Evolutionary conservation across 1,284 basidiomycete species (phyloP), one percentile per base, ranked within the genome.

Genomic region (Pyrrhoderma lamaoense): DNA sequence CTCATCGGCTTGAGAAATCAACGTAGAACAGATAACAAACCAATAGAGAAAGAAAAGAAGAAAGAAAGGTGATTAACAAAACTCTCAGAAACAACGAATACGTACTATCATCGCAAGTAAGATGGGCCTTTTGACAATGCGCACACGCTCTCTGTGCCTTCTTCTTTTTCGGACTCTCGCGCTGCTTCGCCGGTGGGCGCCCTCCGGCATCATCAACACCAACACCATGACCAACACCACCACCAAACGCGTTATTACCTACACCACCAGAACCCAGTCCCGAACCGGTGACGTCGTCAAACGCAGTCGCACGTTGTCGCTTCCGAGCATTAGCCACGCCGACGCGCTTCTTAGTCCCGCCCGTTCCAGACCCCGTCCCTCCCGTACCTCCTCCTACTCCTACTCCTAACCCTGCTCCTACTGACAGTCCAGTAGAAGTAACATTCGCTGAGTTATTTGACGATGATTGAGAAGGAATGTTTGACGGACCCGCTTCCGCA

Each of bases 91-190:
- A n/a, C n/a, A n/a, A n/a, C n/a, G n/a, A n/a, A n/a, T n/a, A n/a
- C 79, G 61, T 60, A 96, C 94, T 83, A 64, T 98, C 95, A 66
- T 99, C 93, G 66, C 95, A 99, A 7, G 95, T 99, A 60, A 99
- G 74, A 68, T 99, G 95, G 1, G 92, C 92, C 65, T 88, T 88
- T 69, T 98, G 95, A 68, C 95, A 99, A 57, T 93, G 89, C 55
- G 89, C 83, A 65, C 95, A 99, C 34, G 95, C 95, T 42, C 93
- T 78, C 61, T 82, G 90, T 0, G 91, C 92, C 68, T 94, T 93
- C 74, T 93, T 93, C 77, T 91, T 91, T 75, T 89, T 89, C 21
- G 84, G 82, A 2, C 80, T 79, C 51, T 87, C 84, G 62, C 82
- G 74, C 52, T 76, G 74, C 60, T 75, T 52, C 8, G 37, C 79